A percentile compares a stretch with the other conserved stretches of the same genome.
phyloP scores from a whole-genome alignment of 179 eudicot species.

The Vitellaria paradoxa region DNA sequence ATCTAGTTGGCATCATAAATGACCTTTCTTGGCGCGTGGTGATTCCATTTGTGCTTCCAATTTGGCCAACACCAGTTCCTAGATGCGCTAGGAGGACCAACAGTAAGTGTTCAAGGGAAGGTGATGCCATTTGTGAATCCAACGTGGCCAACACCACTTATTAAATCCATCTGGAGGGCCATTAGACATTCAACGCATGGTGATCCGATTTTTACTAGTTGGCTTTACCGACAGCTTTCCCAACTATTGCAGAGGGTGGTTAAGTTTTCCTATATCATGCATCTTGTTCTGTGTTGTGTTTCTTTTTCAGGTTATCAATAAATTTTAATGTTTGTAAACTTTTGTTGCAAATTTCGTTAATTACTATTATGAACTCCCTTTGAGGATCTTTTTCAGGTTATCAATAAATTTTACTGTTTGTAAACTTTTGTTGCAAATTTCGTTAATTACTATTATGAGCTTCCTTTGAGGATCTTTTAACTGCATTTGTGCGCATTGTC shows the following conservation, averaged over 20 bases:
- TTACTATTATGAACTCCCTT: neutral
- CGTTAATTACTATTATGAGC: neutral
- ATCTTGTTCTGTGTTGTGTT: conserved; percentile 6
- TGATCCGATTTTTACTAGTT: neutral
- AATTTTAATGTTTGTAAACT: neutral
- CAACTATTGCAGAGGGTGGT: neutral
- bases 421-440: neutral
- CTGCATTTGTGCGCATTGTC: too few species aligned
- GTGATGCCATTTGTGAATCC: neutral
- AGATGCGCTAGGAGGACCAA: neutral
- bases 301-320: neutral
- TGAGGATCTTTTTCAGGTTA: neutral
- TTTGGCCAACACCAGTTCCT: conserved; percentile 32
- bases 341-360: neutral
- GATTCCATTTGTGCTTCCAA: conserved; percentile 27
- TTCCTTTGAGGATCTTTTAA: neutral
- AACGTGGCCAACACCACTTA: too few species aligned
- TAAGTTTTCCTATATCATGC: neutral
- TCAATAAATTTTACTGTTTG: neutral
- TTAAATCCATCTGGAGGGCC: too few species aligned
- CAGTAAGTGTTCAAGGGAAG: neutral
- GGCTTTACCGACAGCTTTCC: neutral
- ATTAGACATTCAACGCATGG: too few species aligned
- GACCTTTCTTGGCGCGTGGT: conserved; percentile 20
- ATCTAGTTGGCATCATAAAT: conserved; percentile 5